These are phyloP conservation scores for Fistulifera pelliculosa DNA, from an alignment of 108 stramenopile genomes.

Conservation along the genomic window DNA sequence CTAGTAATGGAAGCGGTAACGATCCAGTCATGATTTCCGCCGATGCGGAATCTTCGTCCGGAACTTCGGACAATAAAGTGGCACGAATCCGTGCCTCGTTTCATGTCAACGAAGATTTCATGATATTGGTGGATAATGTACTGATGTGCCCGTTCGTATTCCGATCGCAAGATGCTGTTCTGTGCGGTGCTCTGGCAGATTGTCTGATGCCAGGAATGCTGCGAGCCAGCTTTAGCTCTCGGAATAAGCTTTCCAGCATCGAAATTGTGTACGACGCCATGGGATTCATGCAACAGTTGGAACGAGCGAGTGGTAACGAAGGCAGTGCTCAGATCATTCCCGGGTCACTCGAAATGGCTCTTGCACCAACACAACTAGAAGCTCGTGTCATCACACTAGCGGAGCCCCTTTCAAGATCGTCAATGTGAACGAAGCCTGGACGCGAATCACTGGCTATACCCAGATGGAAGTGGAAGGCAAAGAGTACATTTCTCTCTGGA, in stretches of 20 bases:
- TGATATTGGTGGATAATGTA: conserved; percentile 60
- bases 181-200: conserved; percentile 66
- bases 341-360: conserved; percentile 71
- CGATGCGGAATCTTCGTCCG: conserved; percentile 5
- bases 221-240: conserved; percentile 47
- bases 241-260: conserved; percentile 54
- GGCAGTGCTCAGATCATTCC: conserved; percentile 67
- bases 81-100: conserved; percentile 41
- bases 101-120: conserved; percentile 77
- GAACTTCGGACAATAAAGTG: background rate
- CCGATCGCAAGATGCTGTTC: conserved; percentile 65
- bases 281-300: conserved; percentile 84
- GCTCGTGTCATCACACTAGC: conserved; percentile 75
- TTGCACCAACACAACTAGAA: conserved; percentile 50
- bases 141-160: conserved; percentile 81
- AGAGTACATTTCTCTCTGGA: conserved; percentile 39
- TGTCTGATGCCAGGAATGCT: conserved; percentile 78
- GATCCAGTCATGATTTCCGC: background rate
- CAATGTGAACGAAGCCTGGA: conserved; percentile 72
- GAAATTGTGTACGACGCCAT: conserved; percentile 83
- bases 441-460: conserved; percentile 51
- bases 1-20: background rate
- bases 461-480: conserved; percentile 72
- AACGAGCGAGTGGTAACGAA: conserved; percentile 64
- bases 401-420: conserved; percentile 61